A percentile compares a stretch with the other conserved stretches of the same genome.
Evolutionary conservation across 2,329 filamentous ascomycete genomes (phyloP).

Genomic region (Microsporum canis): DNA sequence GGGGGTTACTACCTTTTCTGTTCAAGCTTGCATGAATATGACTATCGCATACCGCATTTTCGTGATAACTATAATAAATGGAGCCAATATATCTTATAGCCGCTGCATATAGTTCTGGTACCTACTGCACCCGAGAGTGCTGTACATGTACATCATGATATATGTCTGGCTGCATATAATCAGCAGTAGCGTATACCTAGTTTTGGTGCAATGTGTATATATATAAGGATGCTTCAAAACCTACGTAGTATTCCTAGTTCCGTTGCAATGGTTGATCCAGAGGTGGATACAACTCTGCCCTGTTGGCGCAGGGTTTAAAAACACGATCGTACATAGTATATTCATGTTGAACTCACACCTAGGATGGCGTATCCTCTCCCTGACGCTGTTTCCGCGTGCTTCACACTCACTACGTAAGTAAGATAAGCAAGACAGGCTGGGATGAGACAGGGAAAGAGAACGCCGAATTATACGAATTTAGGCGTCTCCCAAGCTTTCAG

Average conservation of each 20-base stretch:
- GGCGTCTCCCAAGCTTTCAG: neutral
- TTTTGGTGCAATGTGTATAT: neutral
- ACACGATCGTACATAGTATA: neutral
- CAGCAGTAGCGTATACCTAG: neutral
- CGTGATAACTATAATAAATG: conserved; percentile 1
- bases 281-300: neutral
- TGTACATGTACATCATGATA: neutral
- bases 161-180: neutral
- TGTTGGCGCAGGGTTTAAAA: neutral
- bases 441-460: neutral
- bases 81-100: neutral
- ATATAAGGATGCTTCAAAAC: neutral
- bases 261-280: neutral
- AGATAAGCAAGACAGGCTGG: neutral
- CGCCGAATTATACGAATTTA: neutral
- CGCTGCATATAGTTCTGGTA: neutral
- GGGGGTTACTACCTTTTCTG: neutral
- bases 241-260: neutral
- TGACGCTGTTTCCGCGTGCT: neutral
- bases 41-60: neutral
- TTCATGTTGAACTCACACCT: neutral
- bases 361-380: neutral
- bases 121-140: neutral
- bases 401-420: neutral
- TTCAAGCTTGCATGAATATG: neutral